Percentiles rank a stretch among this genome's conserved stretches.
phyloP scores from a whole-genome alignment of 1,139 yeast species.

The Meyerozyma sp. region DNA sequence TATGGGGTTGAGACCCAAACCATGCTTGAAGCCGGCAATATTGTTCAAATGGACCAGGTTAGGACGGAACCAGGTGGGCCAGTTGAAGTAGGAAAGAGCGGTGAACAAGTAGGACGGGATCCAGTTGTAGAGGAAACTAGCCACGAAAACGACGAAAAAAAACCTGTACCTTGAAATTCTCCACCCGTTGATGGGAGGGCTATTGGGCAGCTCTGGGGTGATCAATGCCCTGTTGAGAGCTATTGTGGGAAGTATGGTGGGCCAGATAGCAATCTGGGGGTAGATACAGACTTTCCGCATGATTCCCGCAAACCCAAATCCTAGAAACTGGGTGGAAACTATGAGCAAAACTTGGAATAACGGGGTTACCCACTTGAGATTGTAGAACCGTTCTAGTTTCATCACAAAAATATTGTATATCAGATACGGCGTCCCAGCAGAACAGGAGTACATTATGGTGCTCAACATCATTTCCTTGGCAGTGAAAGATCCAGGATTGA shows the following conservation, averaged over 20 bases:
- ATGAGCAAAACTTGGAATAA: constrained; percentile 33
- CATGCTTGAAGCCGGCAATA: constrained; percentile 31
- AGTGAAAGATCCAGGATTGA: constrained; percentile 42
- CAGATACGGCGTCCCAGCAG: constrained; percentile 42
- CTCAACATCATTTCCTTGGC: constrained; percentile 29
- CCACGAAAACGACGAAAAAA: constrained; percentile 27
- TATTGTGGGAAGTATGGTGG: constrained; percentile 41
- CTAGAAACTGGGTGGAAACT: constrained; percentile 40
- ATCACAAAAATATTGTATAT: constrained; percentile 41
- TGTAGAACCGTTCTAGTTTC: constrained; percentile 41
- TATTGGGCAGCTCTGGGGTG: constrained; percentile 21
- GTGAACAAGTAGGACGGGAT: constrained; percentile 38
- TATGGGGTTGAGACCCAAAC: constrained; percentile 40
- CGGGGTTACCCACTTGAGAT: constrained; percentile 40
- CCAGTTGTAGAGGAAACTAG: constrained; percentile 39
- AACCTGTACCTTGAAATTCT: constrained; percentile 34
- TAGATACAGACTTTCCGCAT: constrained; percentile 43
- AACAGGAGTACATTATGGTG: constrained; percentile 42
- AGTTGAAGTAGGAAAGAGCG: constrained; percentile 38
- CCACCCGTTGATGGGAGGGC: constrained; percentile 34
- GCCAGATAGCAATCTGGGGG: constrained; percentile 44
- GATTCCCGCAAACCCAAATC: constrained; percentile 43
- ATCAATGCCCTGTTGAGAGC: constrained; percentile 41
- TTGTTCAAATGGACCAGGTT: constrained; percentile 36
- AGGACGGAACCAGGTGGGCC: constrained; percentile 46